phyloP scores from a whole-genome alignment of 106 monocot species.

The Phalaenopsis equestris region DNA sequence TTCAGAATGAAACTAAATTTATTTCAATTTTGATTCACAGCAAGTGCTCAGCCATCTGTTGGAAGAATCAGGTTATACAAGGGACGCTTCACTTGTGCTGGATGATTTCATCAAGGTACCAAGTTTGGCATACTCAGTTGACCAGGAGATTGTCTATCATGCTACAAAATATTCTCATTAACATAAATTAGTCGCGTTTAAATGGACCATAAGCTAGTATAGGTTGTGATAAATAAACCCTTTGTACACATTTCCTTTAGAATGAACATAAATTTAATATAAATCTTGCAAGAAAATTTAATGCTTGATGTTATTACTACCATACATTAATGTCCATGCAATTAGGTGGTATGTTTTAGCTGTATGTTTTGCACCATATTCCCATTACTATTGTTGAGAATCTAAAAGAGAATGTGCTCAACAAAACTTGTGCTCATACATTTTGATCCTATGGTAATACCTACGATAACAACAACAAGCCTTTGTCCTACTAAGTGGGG shows the following conservation, averaged over 20 bases:
- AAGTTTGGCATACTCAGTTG: neutral
- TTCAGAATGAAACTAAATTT: neutral
- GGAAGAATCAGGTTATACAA: conserved; percentile 61
- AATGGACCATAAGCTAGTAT: neutral
- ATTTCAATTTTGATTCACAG: conserved; percentile 19
- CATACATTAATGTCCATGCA: no score
- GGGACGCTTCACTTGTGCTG: conserved; percentile 26
- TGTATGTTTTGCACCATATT: no score
- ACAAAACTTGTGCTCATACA: no score
- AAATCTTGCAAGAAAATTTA: no score
- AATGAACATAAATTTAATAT: neutral
- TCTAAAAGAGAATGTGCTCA: no score
- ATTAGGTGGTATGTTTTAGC: no score
- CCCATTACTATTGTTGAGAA: no score
- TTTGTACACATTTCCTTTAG: neutral
- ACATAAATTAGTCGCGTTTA: neutral
- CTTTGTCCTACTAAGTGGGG: no score
- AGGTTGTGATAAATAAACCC: neutral
- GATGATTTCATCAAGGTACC: conserved; percentile 57
- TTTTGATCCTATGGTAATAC: no score
- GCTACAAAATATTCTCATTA: neutral
- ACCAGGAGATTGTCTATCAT: neutral
- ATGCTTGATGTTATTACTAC: no score
- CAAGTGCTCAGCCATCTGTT: conserved; percentile 50
- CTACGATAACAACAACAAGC: no score